phyloP scores from a whole-genome alignment of 352 stramenopile species.

The Globisporangium sylvaticum region DNA sequence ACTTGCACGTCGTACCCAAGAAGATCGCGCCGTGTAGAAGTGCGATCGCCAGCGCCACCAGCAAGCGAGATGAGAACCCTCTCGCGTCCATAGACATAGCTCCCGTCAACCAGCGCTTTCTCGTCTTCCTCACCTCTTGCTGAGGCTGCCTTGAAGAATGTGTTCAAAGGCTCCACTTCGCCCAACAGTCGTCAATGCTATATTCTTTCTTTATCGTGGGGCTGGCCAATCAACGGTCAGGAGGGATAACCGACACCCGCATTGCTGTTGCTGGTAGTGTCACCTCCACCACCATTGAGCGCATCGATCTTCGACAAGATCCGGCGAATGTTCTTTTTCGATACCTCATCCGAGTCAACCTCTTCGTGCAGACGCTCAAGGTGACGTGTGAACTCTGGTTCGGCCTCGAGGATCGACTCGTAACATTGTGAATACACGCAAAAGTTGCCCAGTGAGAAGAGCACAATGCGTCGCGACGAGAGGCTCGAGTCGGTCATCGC shows the following conservation, averaged over 20 bases:
- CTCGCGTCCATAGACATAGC: background rate
- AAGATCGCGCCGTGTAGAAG: constrained; percentile 11
- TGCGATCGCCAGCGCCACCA: constrained; percentile 1
- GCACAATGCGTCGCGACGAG: constrained; percentile 72
- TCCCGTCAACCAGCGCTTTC: too few species aligned
- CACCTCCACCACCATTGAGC: constrained; percentile 3
- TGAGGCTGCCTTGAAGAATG: background rate
- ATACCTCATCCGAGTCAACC: constrained; percentile 54
- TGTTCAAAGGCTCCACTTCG: background rate
- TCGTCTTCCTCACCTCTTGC: background rate
- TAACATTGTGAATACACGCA: constrained; percentile 77
- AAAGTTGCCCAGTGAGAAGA: constrained; percentile 91
- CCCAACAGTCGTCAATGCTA: background rate
- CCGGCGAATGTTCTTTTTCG: constrained; percentile 64
- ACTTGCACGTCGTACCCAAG: constrained; percentile 2
- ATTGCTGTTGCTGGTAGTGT: background rate
- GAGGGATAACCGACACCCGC: background rate
- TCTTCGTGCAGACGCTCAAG: constrained; percentile 64
- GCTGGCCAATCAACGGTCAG: background rate
- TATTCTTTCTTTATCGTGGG: background rate
- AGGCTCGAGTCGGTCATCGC: constrained; percentile 59
- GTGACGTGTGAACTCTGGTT: constrained; percentile 36
- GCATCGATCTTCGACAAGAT: constrained; percentile 60
- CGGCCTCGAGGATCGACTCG: constrained; percentile 35
- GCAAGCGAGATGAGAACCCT: background rate